These are phyloP conservation scores for Erigeron canadensis DNA, from an alignment of 129 eudicot genomes.

Conservation along the genomic window DNA sequence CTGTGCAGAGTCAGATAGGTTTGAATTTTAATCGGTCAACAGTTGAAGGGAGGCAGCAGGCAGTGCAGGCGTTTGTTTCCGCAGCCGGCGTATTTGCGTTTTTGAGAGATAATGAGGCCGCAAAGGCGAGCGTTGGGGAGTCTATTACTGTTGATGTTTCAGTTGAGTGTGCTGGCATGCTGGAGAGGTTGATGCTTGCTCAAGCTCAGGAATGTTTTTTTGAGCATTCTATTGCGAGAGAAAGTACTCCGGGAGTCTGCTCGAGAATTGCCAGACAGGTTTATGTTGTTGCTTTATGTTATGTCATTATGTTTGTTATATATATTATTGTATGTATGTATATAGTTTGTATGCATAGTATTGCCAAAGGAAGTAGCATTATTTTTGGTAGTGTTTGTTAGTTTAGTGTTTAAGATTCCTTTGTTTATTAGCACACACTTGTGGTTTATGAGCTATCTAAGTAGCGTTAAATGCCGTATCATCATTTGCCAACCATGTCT, in stretches of 20 bases:
- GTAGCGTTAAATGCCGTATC: no score
- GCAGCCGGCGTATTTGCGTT: constrained; percentile 89
- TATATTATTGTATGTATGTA: not conserved
- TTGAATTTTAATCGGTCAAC: constrained; percentile 58
- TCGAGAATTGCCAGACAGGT: constrained; percentile 95
- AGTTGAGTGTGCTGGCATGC: constrained; percentile 96
- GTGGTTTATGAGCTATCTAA: no score
- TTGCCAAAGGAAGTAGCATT: no score
- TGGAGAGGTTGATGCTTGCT: constrained; percentile 97
- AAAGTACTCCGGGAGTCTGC: constrained; percentile 84
- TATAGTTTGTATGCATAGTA: not conserved
- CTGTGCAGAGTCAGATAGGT: constrained; percentile 91
- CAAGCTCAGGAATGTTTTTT: constrained; percentile 97
- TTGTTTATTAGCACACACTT: no score
- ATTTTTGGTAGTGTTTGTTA: no score
- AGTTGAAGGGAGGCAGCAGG: constrained; percentile 81
- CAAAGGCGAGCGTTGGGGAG: constrained; percentile 73
- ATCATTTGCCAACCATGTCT: no score
- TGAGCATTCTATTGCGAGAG: constrained; percentile 89
- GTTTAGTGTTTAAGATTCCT: no score
- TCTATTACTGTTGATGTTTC: constrained; percentile 72
- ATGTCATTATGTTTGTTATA: no score
- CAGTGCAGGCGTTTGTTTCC: constrained; percentile 71
- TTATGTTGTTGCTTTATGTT: constrained; percentile 7
- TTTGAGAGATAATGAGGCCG: constrained; percentile 76